A percentile compares a stretch with the other conserved stretches of the same genome.
Evolutionary conservation across 2,329 filamentous ascomycete species (phyloP).

Genomic region (Aspergillus sp.): DNA sequence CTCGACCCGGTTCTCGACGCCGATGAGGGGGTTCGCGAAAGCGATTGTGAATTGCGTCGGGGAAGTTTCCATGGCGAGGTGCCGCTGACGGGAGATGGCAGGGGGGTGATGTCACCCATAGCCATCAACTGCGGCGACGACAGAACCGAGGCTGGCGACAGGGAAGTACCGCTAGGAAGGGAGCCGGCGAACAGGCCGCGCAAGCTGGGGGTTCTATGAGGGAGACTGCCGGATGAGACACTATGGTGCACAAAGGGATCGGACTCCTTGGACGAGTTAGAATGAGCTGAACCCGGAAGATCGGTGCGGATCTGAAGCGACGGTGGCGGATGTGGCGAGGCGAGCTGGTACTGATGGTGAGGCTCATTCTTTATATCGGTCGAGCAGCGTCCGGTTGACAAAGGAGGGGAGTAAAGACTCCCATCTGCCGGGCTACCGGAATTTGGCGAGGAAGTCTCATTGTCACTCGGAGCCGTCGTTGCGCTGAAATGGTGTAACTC

Average conservation of each 20-base stretch:
- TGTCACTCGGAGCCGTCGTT: constrained; percentile 17
- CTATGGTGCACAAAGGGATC: constrained; percentile 41
- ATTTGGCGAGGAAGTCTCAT: constrained; percentile 15
- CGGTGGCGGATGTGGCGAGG: constrained; percentile 17
- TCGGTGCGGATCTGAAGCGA: constrained; percentile 40
- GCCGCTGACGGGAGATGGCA: constrained; percentile 68
- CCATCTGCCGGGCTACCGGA: constrained; percentile 15
- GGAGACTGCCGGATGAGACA: constrained; percentile 43
- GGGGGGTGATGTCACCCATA: constrained; percentile 75
- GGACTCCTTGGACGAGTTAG: constrained; percentile 30
- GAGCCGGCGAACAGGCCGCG: constrained; percentile 38
- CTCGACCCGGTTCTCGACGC: constrained; percentile 40
- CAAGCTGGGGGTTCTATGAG: constrained; percentile 46
- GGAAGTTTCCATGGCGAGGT: constrained; percentile 45
- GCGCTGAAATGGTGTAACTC: constrained; percentile 21
- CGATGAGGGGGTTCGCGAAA: constrained; percentile 44
- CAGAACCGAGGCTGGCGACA: constrained; percentile 64
- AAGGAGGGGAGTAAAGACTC: constrained; percentile 6
- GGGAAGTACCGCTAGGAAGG: constrained; percentile 43
- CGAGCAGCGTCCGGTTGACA: constrained; percentile 7
- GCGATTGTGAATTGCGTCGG: constrained; percentile 54
- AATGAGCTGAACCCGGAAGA: constrained; percentile 23
- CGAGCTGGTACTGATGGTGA: constrained; percentile 7
- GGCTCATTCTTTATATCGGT: constrained; percentile 11
- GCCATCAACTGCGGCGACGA: constrained; percentile 72